A percentile compares a stretch with the other conserved stretches of the same genome.
Evolutionary conservation across 257 asterid genomes (phyloP).

Genomic region (Thymus quinquecostatus): DNA sequence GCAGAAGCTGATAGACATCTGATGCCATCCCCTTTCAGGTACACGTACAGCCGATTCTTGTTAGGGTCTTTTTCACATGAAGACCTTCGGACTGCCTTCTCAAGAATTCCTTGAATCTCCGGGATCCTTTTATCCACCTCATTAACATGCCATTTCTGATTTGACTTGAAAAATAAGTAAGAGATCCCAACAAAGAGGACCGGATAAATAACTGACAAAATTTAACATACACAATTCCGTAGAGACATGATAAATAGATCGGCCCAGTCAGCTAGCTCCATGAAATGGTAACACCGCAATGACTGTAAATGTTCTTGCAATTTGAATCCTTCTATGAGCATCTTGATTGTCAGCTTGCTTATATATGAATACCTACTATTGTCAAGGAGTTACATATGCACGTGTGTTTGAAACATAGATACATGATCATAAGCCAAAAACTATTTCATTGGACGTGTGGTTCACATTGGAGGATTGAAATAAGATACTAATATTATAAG

Average conservation of each 20-base stretch:
- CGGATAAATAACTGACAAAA: conserved; percentile 29
- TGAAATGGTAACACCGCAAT: conserved; percentile 83
- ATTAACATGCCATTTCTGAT: conserved; percentile 81
- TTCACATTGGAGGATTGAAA: conserved; percentile 14
- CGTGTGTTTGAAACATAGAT: conserved; percentile 22
- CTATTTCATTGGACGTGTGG: conserved; percentile 16
- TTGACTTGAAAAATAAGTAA: conserved; percentile 43
- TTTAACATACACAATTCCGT: conserved; percentile 63
- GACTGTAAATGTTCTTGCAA: conserved; percentile 89
- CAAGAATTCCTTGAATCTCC: conserved; percentile 90
- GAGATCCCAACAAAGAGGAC: conserved; percentile 28
- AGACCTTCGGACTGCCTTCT: conserved; percentile 90
- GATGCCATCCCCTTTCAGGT: conserved; percentile 58
- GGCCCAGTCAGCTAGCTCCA: conserved; percentile 99
- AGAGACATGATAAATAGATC: conserved; percentile 89
- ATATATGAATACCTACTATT: conserved; percentile 68
- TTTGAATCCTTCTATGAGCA: conserved; percentile 85
- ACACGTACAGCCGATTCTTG: conserved; percentile 75
- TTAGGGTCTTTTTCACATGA: conserved; percentile 91
- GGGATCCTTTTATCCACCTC: conserved; percentile 85
- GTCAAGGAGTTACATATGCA: conserved; percentile 56
- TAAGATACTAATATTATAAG: not conserved
- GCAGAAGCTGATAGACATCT: conserved; percentile 54
- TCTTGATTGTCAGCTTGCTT: conserved; percentile 87
- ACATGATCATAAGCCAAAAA: conserved; percentile 12